Base-by-base conservation (phyloP, 1,139 yeast genomes). In the Kazachstania sp. region DNA sequence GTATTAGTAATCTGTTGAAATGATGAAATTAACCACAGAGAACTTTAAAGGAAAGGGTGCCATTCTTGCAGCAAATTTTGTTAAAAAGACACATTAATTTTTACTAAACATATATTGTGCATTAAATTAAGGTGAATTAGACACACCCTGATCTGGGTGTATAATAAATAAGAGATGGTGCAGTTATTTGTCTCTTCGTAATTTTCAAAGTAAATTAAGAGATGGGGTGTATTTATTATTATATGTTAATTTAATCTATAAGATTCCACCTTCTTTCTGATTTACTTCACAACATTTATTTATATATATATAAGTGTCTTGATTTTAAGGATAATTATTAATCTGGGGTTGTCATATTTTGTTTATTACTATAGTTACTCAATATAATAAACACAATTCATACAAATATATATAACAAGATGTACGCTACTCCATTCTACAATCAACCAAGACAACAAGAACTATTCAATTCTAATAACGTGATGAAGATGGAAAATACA, bases 91-190 rank as follows among this genome's bases (percentile, higher is more conserved):
- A 23, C 28, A 23, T 7, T 23, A 23, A 7, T 23, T 2, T 23
- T 23, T 23, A 9, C 9, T 23, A 23, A 7, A 23, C 8, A 23
- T 9, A 23, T n/a, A 9, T 23, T 7, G 28, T 23, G 6, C 28
- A 23, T 23, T 9, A 23, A 23, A 23, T 23, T 23, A 31, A 31
- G 15, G 15, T n/a, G 34, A 13, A 31, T 13, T 32, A 18, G 18
- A 32, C 19, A 32, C 36, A 32, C 36, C 36, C 36, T 32, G 36
- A 32, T 19, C 39, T 20, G 39, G 39, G 39, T 37, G 39, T 37
- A 37, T 23, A 23, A 23, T 7, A 23, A 9, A 23, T 9, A 23
- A 23, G 28, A 23, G 28, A 23, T 9, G 8, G 28, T 23, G 28
- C 28, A 23, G 9, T 23, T 23, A 9, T 23, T 23, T 23, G 6